Percentiles rank a stretch among this genome's conserved stretches.
These are phyloP conservation scores for Boletus hoseneyae DNA, from an alignment of 1,284 basidiomycete genomes.

Conservation along the genomic window DNA sequence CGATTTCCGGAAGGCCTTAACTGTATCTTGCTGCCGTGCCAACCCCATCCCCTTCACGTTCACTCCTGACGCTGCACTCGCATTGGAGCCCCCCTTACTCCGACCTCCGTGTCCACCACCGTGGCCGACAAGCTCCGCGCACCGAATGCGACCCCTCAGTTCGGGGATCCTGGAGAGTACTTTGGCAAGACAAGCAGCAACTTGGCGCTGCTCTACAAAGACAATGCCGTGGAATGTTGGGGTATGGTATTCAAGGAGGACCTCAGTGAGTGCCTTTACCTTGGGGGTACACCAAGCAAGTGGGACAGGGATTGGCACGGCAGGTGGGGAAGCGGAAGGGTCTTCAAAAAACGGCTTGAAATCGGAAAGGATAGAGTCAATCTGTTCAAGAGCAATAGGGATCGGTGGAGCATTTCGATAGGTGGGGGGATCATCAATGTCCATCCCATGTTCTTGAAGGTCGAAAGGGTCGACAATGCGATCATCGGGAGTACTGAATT, in stretches of 20 bases:
- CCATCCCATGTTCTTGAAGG: slow-evolving; percentile 24
- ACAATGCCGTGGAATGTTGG: slow-evolving; percentile 72
- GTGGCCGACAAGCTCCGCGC: slow-evolving; percentile 69
- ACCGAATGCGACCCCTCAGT: slow-evolving; percentile 53
- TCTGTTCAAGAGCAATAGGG: slow-evolving; percentile 40
- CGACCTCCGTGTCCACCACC: slow-evolving; percentile 39
- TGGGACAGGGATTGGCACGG: slow-evolving; percentile 42
- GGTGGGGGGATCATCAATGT: slow-evolving; percentile 21
- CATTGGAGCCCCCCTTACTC: slow-evolving; percentile 19
- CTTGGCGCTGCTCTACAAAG: slow-evolving; percentile 80
- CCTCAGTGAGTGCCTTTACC: slow-evolving; percentile 54
- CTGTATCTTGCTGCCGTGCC: slow-evolving; percentile 53
- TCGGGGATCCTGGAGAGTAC: slow-evolving; percentile 58
- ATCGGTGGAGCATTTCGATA: slow-evolving; percentile 20
- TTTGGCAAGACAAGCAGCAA: slow-evolving; percentile 66
- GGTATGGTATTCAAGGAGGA: slow-evolving; percentile 54
- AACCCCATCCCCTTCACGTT: slow-evolving; percentile 47
- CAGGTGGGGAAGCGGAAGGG: slow-evolving; percentile 17
- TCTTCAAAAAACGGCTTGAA: slow-evolving; percentile 51
- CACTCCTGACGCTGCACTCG: slow-evolving; percentile 12
- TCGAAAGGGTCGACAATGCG: slow-evolving; percentile 13
- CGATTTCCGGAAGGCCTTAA: slow-evolving; percentile 57
- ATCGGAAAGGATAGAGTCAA: slow-evolving; percentile 49
- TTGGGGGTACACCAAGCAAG: slow-evolving; percentile 72
- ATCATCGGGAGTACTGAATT: slow-evolving; percentile 22